Conservation (phyloP, 1,139 yeast species). For the Komagataea norvegica region DNA sequence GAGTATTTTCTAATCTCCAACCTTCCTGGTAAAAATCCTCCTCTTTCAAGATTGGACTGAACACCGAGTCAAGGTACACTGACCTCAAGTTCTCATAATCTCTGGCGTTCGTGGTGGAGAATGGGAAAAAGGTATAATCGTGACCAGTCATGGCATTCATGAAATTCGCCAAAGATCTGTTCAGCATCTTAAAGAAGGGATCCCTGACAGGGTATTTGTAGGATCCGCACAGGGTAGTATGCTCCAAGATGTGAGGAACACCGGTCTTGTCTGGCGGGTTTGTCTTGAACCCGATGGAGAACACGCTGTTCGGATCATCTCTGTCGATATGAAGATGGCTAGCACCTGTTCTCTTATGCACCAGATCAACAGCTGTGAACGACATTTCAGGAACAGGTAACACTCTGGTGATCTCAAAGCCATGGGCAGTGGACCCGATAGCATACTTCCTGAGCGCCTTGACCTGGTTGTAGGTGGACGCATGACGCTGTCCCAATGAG, state of each 20-base stretch:
- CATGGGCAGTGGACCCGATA: conserved; percentile 57
- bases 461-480: conserved; percentile 26
- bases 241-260: conserved; percentile 93
- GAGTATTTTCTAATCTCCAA: conserved; percentile 87
- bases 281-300: conserved; percentile 86
- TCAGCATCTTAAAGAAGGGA: conserved; percentile 96
- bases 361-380: conserved; percentile 68
- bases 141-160: conserved; percentile 99
- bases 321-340: conserved; percentile 82
- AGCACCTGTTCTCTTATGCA: conserved; percentile 67
- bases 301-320: conserved; percentile 79
- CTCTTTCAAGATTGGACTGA: conserved; percentile 71
- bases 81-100: conserved; percentile 84
- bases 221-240: conserved; percentile 93
- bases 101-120: conserved; percentile 82
- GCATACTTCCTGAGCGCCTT: conserved; percentile 46
- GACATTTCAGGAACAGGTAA: conserved; percentile 77
- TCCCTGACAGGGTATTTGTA: conserved; percentile 87
- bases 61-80: conserved; percentile 83
- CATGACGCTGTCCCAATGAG: conserved; percentile 12
- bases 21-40: conserved; percentile 95
- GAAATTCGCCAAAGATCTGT: conserved; percentile 80
- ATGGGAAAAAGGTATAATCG: conserved; percentile 93
- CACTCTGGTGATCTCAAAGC: conserved; percentile 59
- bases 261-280: conserved; percentile 93